Evolutionary conservation across 2,329 filamentous ascomycete species (phyloP), one percentile per base, ranked within the genome.

Genomic region (Dothidotthia symphoricarpi): DNA sequence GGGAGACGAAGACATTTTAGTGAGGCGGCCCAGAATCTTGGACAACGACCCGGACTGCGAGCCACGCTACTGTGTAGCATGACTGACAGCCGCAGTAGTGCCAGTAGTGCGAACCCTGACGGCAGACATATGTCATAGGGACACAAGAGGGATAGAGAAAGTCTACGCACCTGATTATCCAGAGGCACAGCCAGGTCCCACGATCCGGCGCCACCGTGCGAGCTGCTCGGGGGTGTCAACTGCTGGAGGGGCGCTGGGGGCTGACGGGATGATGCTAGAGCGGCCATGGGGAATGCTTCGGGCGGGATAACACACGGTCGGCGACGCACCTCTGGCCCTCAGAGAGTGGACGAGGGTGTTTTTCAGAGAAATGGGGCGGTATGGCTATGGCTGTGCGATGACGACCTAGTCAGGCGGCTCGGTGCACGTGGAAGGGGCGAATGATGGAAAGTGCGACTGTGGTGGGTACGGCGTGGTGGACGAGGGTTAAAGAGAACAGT

Each of bases 101-200:
- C 41, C 39, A 34, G 34, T 45, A 45, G 47, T 41, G 39, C 34
- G 28, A 28, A 28, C 16, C 24, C 33, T 43, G 34, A 45, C 38
- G 34, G 33, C 33, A 43, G 17, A 27, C 51, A 41, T 43, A 44
- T 49, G 51, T 48, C 40, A 29, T 35, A 22, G 39, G 34, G 31
- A 31, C 27, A 36, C 35, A 27, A 39, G 25, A 22, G 26, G 30
- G 15, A 28, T 14, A 37, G 13, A 12, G 15, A 15, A 28, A 32
- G 34, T 13, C 34, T 51, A 66, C 66, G 47, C 47, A 69, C 66
- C 55, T 56, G 45, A 33, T 60, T 45, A 41, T 60, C 55, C 31
- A 68, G 34, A 39, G 66, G 65, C 31, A 69, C 66, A 28, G 66
- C 65, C 45, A 62, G 63, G 32, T 69, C 64, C 64, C 66, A 68